phyloP scores from a whole-genome alignment of 352 stramenopile genomes.

The Albugo candida region DNA sequence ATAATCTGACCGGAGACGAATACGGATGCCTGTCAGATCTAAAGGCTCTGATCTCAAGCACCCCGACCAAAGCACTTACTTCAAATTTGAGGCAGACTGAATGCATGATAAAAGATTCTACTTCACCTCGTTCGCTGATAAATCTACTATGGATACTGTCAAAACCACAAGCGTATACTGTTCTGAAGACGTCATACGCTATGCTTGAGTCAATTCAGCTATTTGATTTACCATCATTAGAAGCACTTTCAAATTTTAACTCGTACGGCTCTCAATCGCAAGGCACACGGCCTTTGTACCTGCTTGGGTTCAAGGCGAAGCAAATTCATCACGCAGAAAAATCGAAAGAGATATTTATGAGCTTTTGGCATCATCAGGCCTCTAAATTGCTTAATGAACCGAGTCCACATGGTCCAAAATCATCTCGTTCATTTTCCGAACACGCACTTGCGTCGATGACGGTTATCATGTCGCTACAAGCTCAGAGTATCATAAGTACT shows the following conservation, averaged over 20 bases:
- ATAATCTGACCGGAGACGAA: conserved; percentile 16
- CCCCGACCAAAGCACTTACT: too few species aligned
- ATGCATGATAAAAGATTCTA: background rate
- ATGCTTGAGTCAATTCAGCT: conserved; percentile 22
- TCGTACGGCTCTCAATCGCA: too few species aligned
- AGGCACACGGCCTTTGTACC: conserved; percentile 11
- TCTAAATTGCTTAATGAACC: conserved; percentile 26
- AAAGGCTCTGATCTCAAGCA: conserved; percentile 13
- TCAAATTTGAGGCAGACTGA: background rate
- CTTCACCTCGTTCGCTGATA: background rate
- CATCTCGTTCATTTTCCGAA: conserved; percentile 1
- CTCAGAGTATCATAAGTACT: conserved; percentile 37
- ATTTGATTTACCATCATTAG: conserved; percentile 20
- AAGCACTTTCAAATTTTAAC: conserved; percentile 3
- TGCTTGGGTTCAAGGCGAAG: conserved; percentile 27
- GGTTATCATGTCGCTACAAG: conserved; percentile 53
- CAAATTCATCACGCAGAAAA: conserved; percentile 27
- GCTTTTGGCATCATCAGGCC: conserved; percentile 33
- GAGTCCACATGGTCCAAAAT: background rate
- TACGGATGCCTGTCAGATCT: conserved; percentile 36
- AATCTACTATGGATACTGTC: conserved; percentile 18
- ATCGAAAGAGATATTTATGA: conserved; percentile 24
- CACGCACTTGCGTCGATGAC: conserved; percentile 44
- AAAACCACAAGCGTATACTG: conserved; percentile 21
- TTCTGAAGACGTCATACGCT: conserved; percentile 49